These are phyloP conservation scores for Fusarium sp. DNA, from an alignment of 2,329 filamentous ascomycete genomes.

Conservation along the genomic window DNA sequence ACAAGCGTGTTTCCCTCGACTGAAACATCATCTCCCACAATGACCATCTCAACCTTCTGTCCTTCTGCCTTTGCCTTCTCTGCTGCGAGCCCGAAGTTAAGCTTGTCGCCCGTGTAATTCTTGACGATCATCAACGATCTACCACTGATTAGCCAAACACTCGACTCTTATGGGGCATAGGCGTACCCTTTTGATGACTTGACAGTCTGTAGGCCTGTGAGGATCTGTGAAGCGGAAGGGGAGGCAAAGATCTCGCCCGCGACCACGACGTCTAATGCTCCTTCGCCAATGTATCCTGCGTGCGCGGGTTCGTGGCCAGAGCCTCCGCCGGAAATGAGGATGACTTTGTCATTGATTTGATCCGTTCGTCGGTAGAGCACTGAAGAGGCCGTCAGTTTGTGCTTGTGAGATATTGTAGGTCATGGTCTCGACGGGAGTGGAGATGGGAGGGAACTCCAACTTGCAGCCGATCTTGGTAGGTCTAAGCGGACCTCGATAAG, in stretches of 20 bases:
- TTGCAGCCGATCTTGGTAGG: neutral
- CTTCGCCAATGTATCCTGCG: slow-evolving; percentile 38
- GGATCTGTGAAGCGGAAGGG: slow-evolving; percentile 37
- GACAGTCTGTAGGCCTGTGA: slow-evolving; percentile 32
- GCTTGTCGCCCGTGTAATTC: slow-evolving; percentile 43
- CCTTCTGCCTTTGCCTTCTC: slow-evolving; percentile 43
- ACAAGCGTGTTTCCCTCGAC: slow-evolving; percentile 38
- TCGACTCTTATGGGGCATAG: accelerated
- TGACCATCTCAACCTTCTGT: slow-evolving; percentile 37
- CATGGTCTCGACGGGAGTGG: neutral
- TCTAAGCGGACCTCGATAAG: neutral
- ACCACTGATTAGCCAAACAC: neutral
- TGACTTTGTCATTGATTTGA: slow-evolving; percentile 27
- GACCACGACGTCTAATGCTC: slow-evolving; percentile 34
- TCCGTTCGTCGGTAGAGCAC: slow-evolving; percentile 34
- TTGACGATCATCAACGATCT: slow-evolving; percentile 40
- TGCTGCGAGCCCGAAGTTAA: slow-evolving; percentile 43
- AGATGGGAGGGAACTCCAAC: neutral
- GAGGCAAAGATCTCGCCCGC: slow-evolving; percentile 41
- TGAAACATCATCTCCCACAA: slow-evolving; percentile 39
- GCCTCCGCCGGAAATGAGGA: slow-evolving; percentile 36
- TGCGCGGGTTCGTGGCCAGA: slow-evolving; percentile 40
- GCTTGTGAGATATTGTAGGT: accelerated
- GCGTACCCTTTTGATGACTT: slow-evolving; percentile 33
- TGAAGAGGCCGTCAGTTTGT: neutral